A percentile compares a stretch with the other conserved stretches of the same genome.
Evolutionary conservation across 176 grass and related monocot genomes (phyloP).

Genomic region (Avena sativa): DNA sequence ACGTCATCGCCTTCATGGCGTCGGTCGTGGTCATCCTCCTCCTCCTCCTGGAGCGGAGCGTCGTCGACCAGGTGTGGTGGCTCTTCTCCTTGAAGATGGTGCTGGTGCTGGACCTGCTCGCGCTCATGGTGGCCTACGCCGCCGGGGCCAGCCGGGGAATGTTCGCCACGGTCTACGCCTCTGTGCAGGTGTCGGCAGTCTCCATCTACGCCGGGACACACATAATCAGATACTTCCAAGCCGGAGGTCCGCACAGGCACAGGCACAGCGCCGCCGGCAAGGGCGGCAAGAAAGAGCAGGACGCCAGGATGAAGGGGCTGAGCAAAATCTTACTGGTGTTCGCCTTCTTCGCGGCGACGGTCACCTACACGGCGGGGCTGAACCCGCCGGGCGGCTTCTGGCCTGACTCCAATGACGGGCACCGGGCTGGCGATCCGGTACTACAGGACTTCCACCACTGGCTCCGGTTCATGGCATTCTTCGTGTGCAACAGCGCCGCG

Average conservation of each 20-base stretch:
- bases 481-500: conserved; percentile 22
- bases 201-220: not conserved
- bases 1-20: conserved; percentile 22
- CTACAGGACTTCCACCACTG: not conserved
- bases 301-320: not conserved
- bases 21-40: conserved; percentile 30
- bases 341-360: not conserved
- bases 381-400: conserved; percentile 35
- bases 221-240: not conserved
- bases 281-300: not conserved
- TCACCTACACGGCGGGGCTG: conserved; percentile 10
- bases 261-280: not conserved
- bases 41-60: not conserved
- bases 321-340: not conserved
- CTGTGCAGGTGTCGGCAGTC: not conserved
- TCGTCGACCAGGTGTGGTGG: not conserved
- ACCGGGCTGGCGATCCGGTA: not conserved
- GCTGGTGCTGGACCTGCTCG: conserved; percentile 24
- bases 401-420: not conserved
- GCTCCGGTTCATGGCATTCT: conserved; percentile 24
- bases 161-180: conserved; percentile 11
- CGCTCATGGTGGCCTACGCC: conserved; percentile 24
- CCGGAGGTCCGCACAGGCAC: not conserved
- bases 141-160: conserved; percentile 15
- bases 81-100: not conserved